Conservation (phyloP, 2,329 filamentous ascomycete genomes). For the Lasiodiplodia theobromae region DNA sequence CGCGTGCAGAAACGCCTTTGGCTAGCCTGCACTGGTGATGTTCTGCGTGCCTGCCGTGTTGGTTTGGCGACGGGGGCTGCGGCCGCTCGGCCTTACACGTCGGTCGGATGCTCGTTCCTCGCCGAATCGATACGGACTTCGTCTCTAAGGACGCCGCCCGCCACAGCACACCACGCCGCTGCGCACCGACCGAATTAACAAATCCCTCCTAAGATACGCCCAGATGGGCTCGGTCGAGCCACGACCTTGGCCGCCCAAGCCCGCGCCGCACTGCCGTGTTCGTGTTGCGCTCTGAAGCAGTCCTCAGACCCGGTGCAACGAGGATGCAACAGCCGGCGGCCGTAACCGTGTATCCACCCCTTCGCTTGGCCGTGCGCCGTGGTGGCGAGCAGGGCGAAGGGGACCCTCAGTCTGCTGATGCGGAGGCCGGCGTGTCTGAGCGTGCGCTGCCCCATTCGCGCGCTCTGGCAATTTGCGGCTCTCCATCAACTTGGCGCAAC, state of each 20-base stretch:
- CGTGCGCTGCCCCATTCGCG: neutral
- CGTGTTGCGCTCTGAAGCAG: constrained; percentile 17
- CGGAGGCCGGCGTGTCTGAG: constrained; percentile 4
- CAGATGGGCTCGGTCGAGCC: neutral
- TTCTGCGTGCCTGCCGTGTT: constrained; percentile 4
- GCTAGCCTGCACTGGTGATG: neutral
- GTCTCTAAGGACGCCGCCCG: neutral
- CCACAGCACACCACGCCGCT: constrained; percentile 6
- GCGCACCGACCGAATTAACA: neutral
- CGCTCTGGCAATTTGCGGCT: constrained; percentile 22
- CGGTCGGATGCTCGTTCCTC: neutral
- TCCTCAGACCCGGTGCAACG: constrained; percentile 8
- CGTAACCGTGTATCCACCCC: constrained; percentile 3
- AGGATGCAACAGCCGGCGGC: neutral
- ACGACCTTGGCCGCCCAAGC: neutral
- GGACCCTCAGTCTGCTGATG: constrained; percentile 22
- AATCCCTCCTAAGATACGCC: neutral
- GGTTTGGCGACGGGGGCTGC: constrained; percentile 3
- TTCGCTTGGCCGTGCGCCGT: constrained; percentile 2
- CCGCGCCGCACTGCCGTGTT: too few relatives aligned
- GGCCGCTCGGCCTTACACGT: neutral
- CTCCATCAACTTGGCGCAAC: constrained; percentile 16
- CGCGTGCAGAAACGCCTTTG: neutral
- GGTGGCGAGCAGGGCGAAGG: constrained; percentile 12
- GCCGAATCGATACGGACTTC: neutral